Evolutionary conservation across 192 early-diverging fungal species (phyloP), one percentile per base, ranked within the genome.

Genomic region (Coemansia sp.): DNA sequence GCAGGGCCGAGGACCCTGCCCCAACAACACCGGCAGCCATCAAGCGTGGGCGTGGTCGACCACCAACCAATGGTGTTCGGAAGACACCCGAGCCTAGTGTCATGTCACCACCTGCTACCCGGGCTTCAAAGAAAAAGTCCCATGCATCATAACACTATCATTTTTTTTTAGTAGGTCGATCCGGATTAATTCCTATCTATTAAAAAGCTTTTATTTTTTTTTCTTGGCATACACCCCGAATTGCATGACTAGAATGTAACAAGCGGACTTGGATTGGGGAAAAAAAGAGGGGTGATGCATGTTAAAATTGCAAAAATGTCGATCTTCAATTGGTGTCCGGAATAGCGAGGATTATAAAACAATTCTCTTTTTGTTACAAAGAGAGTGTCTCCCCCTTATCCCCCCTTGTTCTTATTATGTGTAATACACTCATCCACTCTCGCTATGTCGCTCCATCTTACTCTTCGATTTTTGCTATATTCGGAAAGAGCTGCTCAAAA

Each of bases 61-160:
- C 64, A 47, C 65, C 65, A 34, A 16, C 13, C 22, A 66, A 12
- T n/a, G 18, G 46, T 43, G 15, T 33, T 46, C 64, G 31, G 12
- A 18, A 13, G 29, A 29, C 38, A 16, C 16, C 8, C 10, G 47
- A 33, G 6, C 7, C 65, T 12, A 34, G 41, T 24, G 15, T 46
- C 5, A 60, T 41, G 29, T 68, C 76, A 8, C 76, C 71, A 54
- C 76, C 71, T 10, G 18, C 46, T 47, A 47, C 46, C n/a, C 1
- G 46, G 16, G 10, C 46, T 2, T 47, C 46, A n/a, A 47, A 47
- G 16, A 15, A 18, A 47, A 42, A 40, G n/a, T 15, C 63, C n/a
- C 46, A 47, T 47, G 41, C 41, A 42, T 3, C 41, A 42, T 42
- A 11, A 42, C 41, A 42, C 41, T 42, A 36, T 10, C 41, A 42